A percentile compares a stretch with the other conserved stretches of the same genome.
Evolutionary conservation across 495 filamentous ascomycete genomes (phyloP).

Genomic region (Trichoderma reesei): DNA sequence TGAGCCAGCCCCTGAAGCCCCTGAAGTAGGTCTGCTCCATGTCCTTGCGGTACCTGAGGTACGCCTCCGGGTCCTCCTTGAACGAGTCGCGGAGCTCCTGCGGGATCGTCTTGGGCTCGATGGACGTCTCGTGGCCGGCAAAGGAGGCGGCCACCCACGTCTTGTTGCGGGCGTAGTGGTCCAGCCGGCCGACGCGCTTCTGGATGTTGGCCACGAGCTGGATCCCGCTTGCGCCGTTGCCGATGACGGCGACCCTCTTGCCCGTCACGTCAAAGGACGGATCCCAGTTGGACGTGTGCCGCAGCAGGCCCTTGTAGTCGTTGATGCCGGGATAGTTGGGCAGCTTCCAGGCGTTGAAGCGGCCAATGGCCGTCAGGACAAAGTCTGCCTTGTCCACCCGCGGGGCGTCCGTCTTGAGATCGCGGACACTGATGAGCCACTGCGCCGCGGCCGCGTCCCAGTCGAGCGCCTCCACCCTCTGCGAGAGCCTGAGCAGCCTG

Average conservation of each 20-base stretch:
- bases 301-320: slow-evolving; percentile 45
- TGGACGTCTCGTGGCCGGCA: slow-evolving; percentile 31
- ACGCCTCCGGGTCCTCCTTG: slow-evolving; percentile 33
- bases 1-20: slow-evolving; percentile 46
- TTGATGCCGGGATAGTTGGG: slow-evolving; percentile 46
- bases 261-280: slow-evolving; percentile 40
- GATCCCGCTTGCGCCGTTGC: slow-evolving; percentile 47
- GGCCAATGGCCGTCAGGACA: slow-evolving; percentile 45
- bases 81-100: slow-evolving; percentile 35
- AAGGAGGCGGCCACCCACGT: slow-evolving; percentile 58
- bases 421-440: slow-evolving; percentile 38
- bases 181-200: slow-evolving; percentile 41
- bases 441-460: slow-evolving; percentile 43
- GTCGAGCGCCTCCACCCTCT: slow-evolving; percentile 40
- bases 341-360: slow-evolving; percentile 48
- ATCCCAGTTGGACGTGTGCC: slow-evolving; percentile 43
- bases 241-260: slow-evolving; percentile 46
- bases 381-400: slow-evolving; percentile 33
- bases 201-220: slow-evolving; percentile 52
- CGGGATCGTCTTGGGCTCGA: slow-evolving; percentile 40
- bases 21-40: slow-evolving; percentile 50
- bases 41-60: slow-evolving; percentile 34
- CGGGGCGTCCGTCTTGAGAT: slow-evolving; percentile 25
- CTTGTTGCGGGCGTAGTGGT: slow-evolving; percentile 55
- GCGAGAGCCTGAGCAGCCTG: slow-evolving; percentile 39